Evolutionary conservation across 2,329 filamentous ascomycete genomes (phyloP), one percentile per base, ranked within the genome.

Genomic region (Lasiodiplodia citricola): DNA sequence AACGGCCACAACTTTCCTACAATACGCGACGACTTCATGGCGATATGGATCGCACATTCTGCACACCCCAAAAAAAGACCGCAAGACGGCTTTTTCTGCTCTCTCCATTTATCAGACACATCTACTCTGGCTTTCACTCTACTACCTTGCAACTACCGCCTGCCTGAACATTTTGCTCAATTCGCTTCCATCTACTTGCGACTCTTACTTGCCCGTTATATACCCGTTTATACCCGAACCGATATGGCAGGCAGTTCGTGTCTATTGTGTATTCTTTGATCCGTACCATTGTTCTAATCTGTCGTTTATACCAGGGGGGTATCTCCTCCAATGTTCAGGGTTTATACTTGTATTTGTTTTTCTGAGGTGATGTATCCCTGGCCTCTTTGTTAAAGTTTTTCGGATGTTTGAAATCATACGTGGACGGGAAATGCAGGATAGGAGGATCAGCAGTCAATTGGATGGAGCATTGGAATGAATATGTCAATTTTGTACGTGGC

Each of bases 221-320:
- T 64, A 64, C 60, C 60, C 60, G 25, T 64, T 52, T 64, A 41
- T 64, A 62, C 41, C 41, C 58, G 51, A 38, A 38, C 23, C 28
- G 21, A 64, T 50, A 63, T 63, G 14, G 13, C 23, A 64, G 60
- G 28, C 47, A 31, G 21, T 3, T 41, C 28, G 47, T 63, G 44
- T 64, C 60, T 64, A 51, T 25, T 64, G 47, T 64, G 18, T 52
- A 64, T 54, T 63, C 58, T 35, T 35, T 14, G 28, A 31, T 31
- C 16, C 7, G 31, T 21, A n/a, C 8, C 37, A 47, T 10, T 58
- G 23, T 31, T 44, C 23, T 23, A 18, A 44, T 18, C 23, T 31
- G 35, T n/a, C 57, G 57, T 25, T 21, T 23, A 31, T 60, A 31
- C n/a, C n/a, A 44, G 55, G 23, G 38, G 13, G 16, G 35, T 14